Percentiles rank a stretch among this genome's conserved stretches.
These are phyloP conservation scores for Pythium periplocum DNA, from an alignment of 352 stramenopile genomes.

Conservation along the genomic window DNA sequence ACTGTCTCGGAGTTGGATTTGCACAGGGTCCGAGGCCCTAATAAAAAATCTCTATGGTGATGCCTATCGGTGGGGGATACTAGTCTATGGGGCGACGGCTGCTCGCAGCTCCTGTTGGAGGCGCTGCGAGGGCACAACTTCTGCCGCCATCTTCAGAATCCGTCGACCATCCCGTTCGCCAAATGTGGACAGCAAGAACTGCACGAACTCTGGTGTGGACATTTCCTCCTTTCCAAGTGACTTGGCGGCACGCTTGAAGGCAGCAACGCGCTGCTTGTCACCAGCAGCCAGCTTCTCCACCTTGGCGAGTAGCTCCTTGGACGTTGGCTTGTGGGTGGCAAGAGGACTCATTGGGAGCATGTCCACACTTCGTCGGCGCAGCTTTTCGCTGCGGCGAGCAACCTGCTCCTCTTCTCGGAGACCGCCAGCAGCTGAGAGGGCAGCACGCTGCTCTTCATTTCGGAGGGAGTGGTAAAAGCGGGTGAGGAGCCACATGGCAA, in stretches of 20 bases:
- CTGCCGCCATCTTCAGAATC: constrained; percentile 57
- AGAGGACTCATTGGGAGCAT: too few species aligned
- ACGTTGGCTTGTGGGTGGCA: constrained; percentile 44
- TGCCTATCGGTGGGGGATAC: too few species aligned
- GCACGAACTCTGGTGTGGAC: constrained; percentile 52
- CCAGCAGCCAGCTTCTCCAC: constrained; percentile 48
- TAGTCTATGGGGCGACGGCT: constrained; percentile 16
- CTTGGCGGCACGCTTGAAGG: constrained; percentile 70
- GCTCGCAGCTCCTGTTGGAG: constrained; percentile 55
- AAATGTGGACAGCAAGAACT: constrained; percentile 54
- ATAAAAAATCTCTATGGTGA: too few species aligned
- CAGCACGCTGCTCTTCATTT: constrained; percentile 44
- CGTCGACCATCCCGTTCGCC: constrained; percentile 44
- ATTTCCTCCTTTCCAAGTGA: constrained; percentile 69
- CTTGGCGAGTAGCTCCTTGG: constrained; percentile 60
- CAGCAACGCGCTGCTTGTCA: constrained; percentile 35
- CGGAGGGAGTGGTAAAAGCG: constrained; percentile 51
- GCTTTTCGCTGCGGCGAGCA: constrained; percentile 7
- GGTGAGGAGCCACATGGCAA: constrained; percentile 48
- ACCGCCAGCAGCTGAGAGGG: constrained; percentile 29
- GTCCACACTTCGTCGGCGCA: too few species aligned
- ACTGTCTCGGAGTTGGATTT: too few species aligned
- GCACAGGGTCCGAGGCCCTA: too few species aligned
- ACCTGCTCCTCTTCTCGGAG: constrained; percentile 8
- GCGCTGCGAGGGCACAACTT: constrained; percentile 53